Percentiles rank a stretch among this genome's conserved stretches.
phyloP scores from a whole-genome alignment of 441 rosid species.

The Pelargonium myrrhifolium region DNA sequence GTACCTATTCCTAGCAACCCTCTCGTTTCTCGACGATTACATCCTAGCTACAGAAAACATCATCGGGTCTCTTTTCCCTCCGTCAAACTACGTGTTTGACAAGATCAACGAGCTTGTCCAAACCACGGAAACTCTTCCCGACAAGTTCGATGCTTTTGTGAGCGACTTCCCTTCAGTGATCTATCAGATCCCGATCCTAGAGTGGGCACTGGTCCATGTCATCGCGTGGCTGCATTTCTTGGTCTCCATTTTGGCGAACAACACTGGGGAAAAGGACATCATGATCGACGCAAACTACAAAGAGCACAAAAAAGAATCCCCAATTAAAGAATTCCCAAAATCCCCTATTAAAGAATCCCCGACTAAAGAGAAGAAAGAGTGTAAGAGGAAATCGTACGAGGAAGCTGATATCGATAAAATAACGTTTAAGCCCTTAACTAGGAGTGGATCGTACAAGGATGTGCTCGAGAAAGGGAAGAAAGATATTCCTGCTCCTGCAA shows the following conservation, averaged over 20 bases:
- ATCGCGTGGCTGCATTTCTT: conserved; percentile 36
- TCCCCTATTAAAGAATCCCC: too few species aligned
- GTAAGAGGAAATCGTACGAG: neutral
- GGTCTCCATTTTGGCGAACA: conserved; percentile 18
- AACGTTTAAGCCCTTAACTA: neutral
- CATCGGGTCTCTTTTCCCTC: conserved; percentile 42
- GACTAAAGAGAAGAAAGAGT: too few species aligned
- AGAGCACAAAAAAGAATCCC: neutral
- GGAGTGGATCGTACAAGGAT: conserved; percentile 33
- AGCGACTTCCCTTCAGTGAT: conserved; percentile 28
- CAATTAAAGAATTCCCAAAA: too few species aligned
- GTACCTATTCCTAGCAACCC: conserved; percentile 27
- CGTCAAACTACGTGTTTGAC: conserved; percentile 32
- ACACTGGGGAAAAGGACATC: conserved; percentile 37
- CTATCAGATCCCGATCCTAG: conserved; percentile 29
- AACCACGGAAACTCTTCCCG: conserved; percentile 39
- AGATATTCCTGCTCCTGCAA: conserved; percentile 7
- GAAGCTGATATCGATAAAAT: neutral
- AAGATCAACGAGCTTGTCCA: conserved; percentile 30
- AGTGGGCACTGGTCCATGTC: conserved; percentile 23
- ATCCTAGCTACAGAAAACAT: conserved; percentile 35
- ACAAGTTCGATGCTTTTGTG: conserved; percentile 30
- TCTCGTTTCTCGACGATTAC: conserved; percentile 37
- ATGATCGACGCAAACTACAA: conserved; percentile 28
- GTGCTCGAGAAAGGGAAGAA: conserved; percentile 34